Evolutionary conservation across 192 early-diverging fungal genomes (phyloP).

Genomic region (Backusella mclennaniae): DNA sequence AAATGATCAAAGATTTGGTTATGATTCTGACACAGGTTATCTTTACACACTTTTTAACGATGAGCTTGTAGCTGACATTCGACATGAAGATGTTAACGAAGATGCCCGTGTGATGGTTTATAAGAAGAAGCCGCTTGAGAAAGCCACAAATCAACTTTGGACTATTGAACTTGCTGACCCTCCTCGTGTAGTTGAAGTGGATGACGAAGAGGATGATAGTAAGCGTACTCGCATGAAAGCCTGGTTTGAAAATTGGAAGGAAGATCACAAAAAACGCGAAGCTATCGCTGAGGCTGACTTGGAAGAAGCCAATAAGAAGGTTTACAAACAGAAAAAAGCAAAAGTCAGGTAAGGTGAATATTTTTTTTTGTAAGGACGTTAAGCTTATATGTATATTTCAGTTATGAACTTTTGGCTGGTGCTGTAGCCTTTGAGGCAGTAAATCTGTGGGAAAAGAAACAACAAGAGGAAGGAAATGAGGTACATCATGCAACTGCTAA

Average conservation of each 20-base stretch:
- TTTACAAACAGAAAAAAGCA: constrained; percentile 31
- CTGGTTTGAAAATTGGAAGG: constrained; percentile 30
- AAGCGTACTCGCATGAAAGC: constrained; percentile 19
- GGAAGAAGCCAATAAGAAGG: constrained; percentile 27
- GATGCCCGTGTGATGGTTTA: constrained; percentile 25
- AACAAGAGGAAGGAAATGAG: constrained; percentile 25
- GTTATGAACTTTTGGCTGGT: constrained; percentile 32
- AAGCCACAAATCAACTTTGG: constrained; percentile 32
- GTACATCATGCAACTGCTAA: constrained; percentile 16
- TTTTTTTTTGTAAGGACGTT: not conserved
- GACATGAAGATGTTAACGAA: constrained; percentile 2
- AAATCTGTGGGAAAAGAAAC: constrained; percentile 30
- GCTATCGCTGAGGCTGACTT: constrained; percentile 16
- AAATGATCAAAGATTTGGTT: constrained; percentile 36
- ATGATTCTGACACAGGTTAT: constrained; percentile 20
- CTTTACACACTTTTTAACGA: constrained; percentile 25
- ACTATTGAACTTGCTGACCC: constrained; percentile 23
- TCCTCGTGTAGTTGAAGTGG: constrained; percentile 14
- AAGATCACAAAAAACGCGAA: constrained; percentile 15
- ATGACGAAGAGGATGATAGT: constrained; percentile 26
- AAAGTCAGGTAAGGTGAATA: not conserved
- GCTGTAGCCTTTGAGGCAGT: constrained; percentile 35
- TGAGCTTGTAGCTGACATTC: constrained; percentile 22
- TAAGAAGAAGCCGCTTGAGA: constrained; percentile 18
- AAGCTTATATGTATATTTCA: not conserved